Evolutionary conservation across 768 basidiomycete genomes (phyloP), one percentile per base, ranked within the genome.

Genomic region (Phanerochaete sordida): DNA sequence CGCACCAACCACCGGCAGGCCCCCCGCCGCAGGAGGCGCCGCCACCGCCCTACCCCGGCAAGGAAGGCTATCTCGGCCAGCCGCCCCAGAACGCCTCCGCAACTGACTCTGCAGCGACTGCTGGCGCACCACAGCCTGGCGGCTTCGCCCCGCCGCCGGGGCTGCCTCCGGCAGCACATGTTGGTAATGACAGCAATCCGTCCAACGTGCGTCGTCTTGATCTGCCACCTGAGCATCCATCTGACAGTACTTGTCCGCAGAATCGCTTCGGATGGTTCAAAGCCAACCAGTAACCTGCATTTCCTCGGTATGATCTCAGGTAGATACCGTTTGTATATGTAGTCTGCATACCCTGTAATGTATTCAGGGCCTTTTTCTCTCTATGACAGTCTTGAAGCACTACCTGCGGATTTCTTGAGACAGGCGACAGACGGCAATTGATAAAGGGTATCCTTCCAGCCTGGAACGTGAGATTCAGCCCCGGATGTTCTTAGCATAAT

Each of bases 101-200:
- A n/a, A n/a, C n/a, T n/a, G n/a, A n/a, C n/a, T n/a, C 21, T 4
- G 48, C 33, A 3, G 30, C n/a, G 7, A 55, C 28, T 26, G 21
- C 23, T n/a, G 12, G 12, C 4, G 59, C 59, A 12, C 59, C 59
- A 13, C 54, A 56, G 30, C 53, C 59, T 28, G 60, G 60, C 1
- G 55, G 60, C 27, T 61, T 61, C 24, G 60, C 60, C 2, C 46
- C 60, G 2, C 60, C 60, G 19, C 60, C 60, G 5, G 60, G 60
- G 16, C 60, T 55, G 7, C 60, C 60, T 3, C 56, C 60, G 5
- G 46, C 54, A 16, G 60, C 55, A 11, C 60, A 61, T 33, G 27
- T 52, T 27, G n/a, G n/a, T n/a, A 59, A 59, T 23, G 27, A 58
- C 31, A n/a, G 19, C 16, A 28, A 19, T 30, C 3, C 12, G 4